Evolutionary conservation across 192 early-diverging fungal species (phyloP).

Genomic region (Entomortierella beljakovae): DNA sequence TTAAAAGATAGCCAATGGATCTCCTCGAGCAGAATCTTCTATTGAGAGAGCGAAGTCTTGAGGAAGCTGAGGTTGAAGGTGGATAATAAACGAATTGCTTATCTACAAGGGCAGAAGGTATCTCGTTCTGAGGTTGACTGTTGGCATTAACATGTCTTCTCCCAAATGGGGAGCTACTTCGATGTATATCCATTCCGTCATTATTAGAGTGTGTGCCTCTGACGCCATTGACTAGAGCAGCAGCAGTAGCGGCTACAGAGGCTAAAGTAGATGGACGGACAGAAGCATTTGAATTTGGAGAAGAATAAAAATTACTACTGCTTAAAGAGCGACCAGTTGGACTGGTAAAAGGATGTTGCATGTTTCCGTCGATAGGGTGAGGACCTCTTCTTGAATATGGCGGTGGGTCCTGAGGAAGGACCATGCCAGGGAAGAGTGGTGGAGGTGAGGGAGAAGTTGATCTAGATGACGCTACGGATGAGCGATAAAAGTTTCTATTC

Average conservation of each 20-base stretch:
- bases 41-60: constrained; percentile 38
- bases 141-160: constrained; percentile 35
- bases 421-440: constrained; percentile 51
- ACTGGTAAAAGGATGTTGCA: constrained; percentile 3
- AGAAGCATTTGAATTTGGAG: constrained; percentile 20
- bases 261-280: constrained; percentile 39
- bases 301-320: constrained; percentile 50
- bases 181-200: not conserved
- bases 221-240: constrained; percentile 35
- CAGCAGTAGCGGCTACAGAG: constrained; percentile 33
- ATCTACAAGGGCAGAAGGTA: constrained; percentile 49
- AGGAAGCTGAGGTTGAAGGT: constrained; percentile 14
- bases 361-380: constrained; percentile 20
- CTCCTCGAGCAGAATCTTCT: constrained; percentile 23
- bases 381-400: constrained; percentile 46
- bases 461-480: constrained; percentile 54
- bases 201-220: not conserved
- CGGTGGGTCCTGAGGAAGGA: constrained; percentile 52
- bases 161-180: not conserved
- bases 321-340: constrained; percentile 44
- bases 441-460: constrained; percentile 52
- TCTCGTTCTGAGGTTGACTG: constrained; percentile 39
- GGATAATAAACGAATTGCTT: constrained; percentile 51
- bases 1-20: constrained; percentile 6
- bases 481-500: constrained; percentile 50